phyloP scores from a whole-genome alignment of 805 yeast genomes.

The Metschnikowia bowlesiae region DNA sequence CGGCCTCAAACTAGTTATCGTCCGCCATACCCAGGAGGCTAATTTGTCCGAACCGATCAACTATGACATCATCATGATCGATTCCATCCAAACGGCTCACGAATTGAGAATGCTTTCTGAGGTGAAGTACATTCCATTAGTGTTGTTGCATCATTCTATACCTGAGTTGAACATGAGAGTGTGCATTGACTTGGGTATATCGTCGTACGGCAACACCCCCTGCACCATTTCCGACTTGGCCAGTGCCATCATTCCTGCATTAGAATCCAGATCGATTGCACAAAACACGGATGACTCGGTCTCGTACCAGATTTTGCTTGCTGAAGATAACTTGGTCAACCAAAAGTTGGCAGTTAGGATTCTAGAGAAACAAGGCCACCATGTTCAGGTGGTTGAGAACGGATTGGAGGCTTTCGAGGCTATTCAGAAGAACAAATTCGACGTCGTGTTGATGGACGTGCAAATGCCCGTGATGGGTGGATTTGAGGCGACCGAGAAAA shows the following conservation, averaged over 20 bases:
- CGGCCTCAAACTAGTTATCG: constrained; percentile 59
- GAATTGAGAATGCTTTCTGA: constrained; percentile 65
- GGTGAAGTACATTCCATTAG: constrained; percentile 81
- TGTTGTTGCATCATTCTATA: constrained; percentile 67
- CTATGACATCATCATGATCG: constrained; percentile 80
- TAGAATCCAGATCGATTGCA: constrained; percentile 78
- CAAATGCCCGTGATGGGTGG: constrained; percentile 98
- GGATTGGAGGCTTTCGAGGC: constrained; percentile 82
- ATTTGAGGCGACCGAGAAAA: constrained; percentile 82
- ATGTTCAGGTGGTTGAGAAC: constrained; percentile 79
- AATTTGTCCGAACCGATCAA: constrained; percentile 52
- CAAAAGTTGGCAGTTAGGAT: constrained; percentile 84
- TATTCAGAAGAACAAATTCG: constrained; percentile 60
- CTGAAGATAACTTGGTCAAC: constrained; percentile 84
- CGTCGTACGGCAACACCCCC: constrained; percentile 86
- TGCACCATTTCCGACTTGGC: constrained; percentile 79
- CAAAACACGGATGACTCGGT: constrained; percentile 74
- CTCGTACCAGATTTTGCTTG: constrained; percentile 69
- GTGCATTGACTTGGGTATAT: constrained; percentile 81
- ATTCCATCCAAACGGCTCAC: constrained; percentile 70
- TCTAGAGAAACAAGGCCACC: constrained; percentile 80
- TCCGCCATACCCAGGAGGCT: constrained; percentile 53
- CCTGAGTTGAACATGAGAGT: constrained; percentile 76
- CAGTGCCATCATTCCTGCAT: constrained; percentile 76
- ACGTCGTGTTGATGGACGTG: constrained; percentile 86